Evolutionary conservation across 2,329 filamentous ascomycete genomes (phyloP).

Genomic region (Zymoseptoria passerinii): DNA sequence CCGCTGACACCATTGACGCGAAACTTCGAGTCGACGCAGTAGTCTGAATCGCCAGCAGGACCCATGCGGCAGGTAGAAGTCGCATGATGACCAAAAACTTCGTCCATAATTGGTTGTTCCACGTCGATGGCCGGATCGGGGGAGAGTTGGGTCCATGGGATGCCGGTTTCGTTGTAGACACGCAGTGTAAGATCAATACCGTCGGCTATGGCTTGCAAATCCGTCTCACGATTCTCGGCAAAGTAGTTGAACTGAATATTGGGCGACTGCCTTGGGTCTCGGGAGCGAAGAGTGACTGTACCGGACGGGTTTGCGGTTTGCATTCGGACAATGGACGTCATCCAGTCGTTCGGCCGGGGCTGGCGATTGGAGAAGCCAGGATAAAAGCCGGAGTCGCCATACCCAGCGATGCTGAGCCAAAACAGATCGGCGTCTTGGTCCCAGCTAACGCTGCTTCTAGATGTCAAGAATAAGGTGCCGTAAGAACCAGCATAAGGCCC

Average conservation of each 20-base stretch:
- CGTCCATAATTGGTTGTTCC: conserved; percentile 37
- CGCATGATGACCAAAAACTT: conserved; percentile 42
- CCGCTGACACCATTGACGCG: conserved; percentile 47
- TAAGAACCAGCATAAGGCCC: neutral
- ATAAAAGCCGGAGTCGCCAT: neutral
- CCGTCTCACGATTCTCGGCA: conserved; percentile 34
- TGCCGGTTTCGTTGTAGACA: conserved; percentile 8
- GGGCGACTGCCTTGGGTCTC: conserved; percentile 56
- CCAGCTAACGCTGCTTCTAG: neutral
- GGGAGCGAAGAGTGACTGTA: conserved; percentile 51
- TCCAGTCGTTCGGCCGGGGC: neutral
- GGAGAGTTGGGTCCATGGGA: conserved; percentile 34
- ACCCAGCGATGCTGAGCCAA: neutral
- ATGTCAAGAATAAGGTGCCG: neutral
- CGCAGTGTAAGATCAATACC: conserved; percentile 36
- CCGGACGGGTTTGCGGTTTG: conserved; percentile 45
- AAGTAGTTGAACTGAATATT: conserved; percentile 56
- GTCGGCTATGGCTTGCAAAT: conserved; percentile 19
- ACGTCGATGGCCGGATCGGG: conserved; percentile 34
- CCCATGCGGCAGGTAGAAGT: neutral
- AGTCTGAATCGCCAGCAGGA: neutral
- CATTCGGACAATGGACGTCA: neutral
- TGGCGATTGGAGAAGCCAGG: neutral
- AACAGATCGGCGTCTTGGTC: neutral
- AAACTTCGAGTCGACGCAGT: conserved; percentile 46